Evolutionary conservation across 306 rosid genomes (phyloP), one percentile per base, ranked within the genome.

Genomic region (Vigna trinervia): DNA sequence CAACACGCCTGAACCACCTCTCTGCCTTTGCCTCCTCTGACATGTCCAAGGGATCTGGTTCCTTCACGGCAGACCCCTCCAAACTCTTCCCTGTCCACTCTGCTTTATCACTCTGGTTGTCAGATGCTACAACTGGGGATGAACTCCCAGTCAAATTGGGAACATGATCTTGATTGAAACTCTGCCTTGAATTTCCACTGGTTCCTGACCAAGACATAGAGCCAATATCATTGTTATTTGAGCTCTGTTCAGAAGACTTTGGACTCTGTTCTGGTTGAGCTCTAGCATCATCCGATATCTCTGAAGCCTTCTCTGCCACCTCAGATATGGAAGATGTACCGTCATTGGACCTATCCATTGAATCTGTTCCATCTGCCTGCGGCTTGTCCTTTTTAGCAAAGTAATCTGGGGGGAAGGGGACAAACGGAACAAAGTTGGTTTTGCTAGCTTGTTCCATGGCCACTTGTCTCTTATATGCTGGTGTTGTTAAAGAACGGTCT

Each of bases 11-110:
- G 83, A 95, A 95, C 99, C 99, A 92, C 82, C 99, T 86, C 89
- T 91, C 94, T 0, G 98, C 99, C 83, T 95, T 95, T 36, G 99
- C 99, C 84, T 92, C 99, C 87, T 95, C 99, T 11, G 99, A 95
- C 98, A 95, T 89, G 82, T 95, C 99, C 75, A 92, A 71, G 74
- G 98, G 96, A 88, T 95, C 96, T 0, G 93, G 89, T 74, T 92
- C 97, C 86, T 81, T 95, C 76, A 95, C 99, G 1, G 97, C 97
- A 20, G 99, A 95, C 34, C 97, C 99, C 81, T 95, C 99, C 90
- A 95, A 87, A 81, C 97, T 95, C 81, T 89, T 89, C 28, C 97
- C 96, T 2, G 79, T 85, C 97, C 97, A 89, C 28, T 80, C 69
- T 78, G 86, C 85, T 72, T 83, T 73, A 53, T 38, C 54, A 67